These are phyloP conservation scores for Carex scoparia DNA, from an alignment of 176 grass and related monocot genomes.

Conservation along the genomic window DNA sequence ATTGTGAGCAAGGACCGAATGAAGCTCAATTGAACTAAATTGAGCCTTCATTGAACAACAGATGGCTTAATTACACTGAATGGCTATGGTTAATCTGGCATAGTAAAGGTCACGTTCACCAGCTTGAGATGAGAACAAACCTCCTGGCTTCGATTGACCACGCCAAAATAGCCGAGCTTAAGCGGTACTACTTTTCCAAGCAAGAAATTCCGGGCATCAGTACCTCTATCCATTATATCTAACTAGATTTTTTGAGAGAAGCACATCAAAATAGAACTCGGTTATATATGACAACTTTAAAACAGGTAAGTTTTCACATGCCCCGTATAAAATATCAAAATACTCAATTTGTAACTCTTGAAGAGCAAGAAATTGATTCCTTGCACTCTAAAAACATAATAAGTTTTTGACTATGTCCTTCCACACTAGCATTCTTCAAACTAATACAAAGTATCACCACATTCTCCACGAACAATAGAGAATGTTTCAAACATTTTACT, in stretches of 20 bases:
- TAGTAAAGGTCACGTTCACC: background rate
- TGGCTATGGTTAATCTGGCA: background rate
- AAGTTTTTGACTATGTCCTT: background rate
- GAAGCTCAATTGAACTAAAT: background rate
- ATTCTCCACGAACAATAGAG: background rate
- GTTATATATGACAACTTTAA: constrained; percentile 5
- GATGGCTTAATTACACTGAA: background rate
- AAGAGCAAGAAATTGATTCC: background rate
- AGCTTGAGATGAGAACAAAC: constrained; percentile 38
- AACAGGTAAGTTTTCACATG: background rate
- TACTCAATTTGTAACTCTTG: background rate
- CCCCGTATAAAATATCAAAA: background rate
- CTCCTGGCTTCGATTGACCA: constrained; percentile 96
- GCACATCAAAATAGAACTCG: constrained; percentile 21
- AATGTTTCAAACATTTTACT: background rate
- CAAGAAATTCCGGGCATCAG: constrained; percentile 90
- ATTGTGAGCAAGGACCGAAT: background rate
- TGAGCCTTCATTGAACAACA: constrained; percentile 4
- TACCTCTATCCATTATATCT: constrained; percentile 99
- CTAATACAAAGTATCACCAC: background rate
- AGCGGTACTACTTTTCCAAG: constrained; percentile 91
- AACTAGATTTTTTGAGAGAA: constrained; percentile 51
- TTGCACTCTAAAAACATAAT: background rate
- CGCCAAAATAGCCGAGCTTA: constrained; percentile 79
- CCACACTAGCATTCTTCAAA: background rate